Conservation (phyloP, 1,139 yeast genomes). For the Protomyces inundatus region DNA sequence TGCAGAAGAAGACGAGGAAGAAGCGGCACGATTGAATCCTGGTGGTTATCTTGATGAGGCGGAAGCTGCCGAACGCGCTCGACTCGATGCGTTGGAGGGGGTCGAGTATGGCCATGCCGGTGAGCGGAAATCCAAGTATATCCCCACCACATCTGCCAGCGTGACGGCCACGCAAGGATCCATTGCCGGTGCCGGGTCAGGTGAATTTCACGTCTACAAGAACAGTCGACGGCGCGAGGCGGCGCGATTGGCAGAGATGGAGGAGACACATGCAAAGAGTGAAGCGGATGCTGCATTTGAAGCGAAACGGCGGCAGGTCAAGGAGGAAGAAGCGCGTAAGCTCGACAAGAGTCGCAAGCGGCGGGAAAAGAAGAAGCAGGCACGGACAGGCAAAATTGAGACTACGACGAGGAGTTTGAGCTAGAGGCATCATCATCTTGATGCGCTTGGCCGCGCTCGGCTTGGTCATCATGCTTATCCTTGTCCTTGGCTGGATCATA, state of each 20-base stretch:
- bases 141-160: conserved; percentile 33
- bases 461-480: conserved; percentile 2
- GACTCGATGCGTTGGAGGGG: not conserved
- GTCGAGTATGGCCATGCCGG: not conserved
- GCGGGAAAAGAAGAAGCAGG: conserved; percentile 19
- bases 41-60: not conserved
- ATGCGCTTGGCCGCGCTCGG: conserved; percentile 11
- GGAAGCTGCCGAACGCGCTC: not conserved
- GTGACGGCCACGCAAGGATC: conserved; percentile 37
- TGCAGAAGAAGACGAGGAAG: not conserved
- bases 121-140: not conserved
- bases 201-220: conserved; percentile 42
- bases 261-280: conserved; percentile 34
- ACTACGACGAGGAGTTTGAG: not conserved
- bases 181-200: conserved; percentile 42
- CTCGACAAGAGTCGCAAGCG: conserved; percentile 37
- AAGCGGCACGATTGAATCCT: not conserved
- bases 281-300: conserved; percentile 36
- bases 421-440: not conserved
- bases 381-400: not conserved
- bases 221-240: conserved; percentile 38
- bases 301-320: conserved; percentile 30
- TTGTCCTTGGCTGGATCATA: conserved; percentile 18
- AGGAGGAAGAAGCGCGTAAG: conserved; percentile 26
- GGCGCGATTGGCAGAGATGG: conserved; percentile 35